phyloP scores from a whole-genome alignment of 2,329 filamentous ascomycete genomes.

The Botrytis elliptica region DNA sequence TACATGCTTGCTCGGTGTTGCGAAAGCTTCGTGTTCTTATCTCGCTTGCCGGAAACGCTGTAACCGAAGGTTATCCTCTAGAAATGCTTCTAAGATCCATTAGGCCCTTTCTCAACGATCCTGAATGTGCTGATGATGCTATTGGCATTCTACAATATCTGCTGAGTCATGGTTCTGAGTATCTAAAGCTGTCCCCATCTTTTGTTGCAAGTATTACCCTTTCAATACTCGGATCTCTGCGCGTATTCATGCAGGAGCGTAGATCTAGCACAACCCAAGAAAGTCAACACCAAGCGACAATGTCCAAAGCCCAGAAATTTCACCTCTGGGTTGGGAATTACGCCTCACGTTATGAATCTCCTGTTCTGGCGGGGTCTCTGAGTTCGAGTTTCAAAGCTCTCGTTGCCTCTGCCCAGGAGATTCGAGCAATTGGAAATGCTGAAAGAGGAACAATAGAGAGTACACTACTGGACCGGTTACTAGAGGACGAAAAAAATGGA shows the following conservation, averaged over 20 bases:
- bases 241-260: conserved; percentile 70
- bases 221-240: conserved; percentile 75
- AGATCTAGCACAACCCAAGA: conserved; percentile 83
- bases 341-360: conserved; percentile 60
- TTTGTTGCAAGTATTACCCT: conserved; percentile 81
- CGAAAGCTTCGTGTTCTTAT: conserved; percentile 82
- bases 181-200: conserved; percentile 64
- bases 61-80: conserved; percentile 76
- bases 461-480: conserved; percentile 71
- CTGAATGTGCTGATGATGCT: conserved; percentile 86
- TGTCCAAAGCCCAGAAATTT: conserved; percentile 73
- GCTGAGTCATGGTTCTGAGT: conserved; percentile 62
- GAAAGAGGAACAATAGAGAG: conserved; percentile 72
- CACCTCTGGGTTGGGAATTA: conserved; percentile 75
- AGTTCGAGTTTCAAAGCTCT: conserved; percentile 63
- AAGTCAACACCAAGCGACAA: conserved; percentile 74
- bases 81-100: conserved; percentile 87
- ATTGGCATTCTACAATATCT: conserved; percentile 86
- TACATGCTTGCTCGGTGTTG: conserved; percentile 83
- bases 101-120: conserved; percentile 73
- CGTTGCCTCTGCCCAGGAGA: conserved; percentile 64
- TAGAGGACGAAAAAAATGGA: conserved; percentile 66
- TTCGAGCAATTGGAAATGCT: conserved; percentile 68
- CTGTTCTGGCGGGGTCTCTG: conserved; percentile 41
- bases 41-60: conserved; percentile 70